These are phyloP conservation scores for Phaffia rhodozyma DNA, from an alignment of 1,284 basidiomycete genomes.

Conservation along the genomic window DNA sequence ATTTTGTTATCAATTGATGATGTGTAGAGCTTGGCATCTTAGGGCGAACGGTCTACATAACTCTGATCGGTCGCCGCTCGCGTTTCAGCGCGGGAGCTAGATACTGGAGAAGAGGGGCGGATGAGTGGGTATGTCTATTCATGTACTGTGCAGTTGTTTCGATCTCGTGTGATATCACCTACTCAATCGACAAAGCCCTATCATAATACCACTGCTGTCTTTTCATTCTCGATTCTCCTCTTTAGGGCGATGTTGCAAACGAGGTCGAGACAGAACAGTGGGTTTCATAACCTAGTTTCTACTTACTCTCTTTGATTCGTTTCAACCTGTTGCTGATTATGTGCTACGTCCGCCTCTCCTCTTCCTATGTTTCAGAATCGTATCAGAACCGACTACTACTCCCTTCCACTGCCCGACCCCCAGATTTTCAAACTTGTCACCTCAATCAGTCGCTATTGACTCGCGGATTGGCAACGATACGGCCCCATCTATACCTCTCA, in stretches of 20 bases:
- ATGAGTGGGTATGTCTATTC: conserved; percentile 55
- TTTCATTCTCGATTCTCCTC: neutral
- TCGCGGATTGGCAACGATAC: conserved; percentile 22
- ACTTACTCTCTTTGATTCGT: neutral
- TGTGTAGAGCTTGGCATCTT: conserved; percentile 76
- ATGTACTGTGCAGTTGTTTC: neutral
- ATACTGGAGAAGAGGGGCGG: conserved; percentile 88
- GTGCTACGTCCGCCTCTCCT: neutral
- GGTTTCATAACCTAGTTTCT: conserved; percentile 7
- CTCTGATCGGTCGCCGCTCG: conserved; percentile 84
- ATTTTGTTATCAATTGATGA: neutral
- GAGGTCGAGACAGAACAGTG: conserved; percentile 95
- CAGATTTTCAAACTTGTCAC: neutral
- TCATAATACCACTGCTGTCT: neutral
- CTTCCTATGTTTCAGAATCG: conserved; percentile 30
- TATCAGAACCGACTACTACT: conserved; percentile 85
- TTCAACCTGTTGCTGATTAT: too few relatives aligned
- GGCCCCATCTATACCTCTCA: conserved; percentile 28
- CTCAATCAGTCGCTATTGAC: conserved; percentile 18
- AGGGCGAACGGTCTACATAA: conserved; percentile 81
- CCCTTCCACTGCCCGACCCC: conserved; percentile 60
- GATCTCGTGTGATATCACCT: neutral
- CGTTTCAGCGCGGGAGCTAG: conserved; percentile 92
- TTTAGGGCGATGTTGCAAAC: conserved; percentile 93
- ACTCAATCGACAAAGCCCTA: neutral